A percentile compares a stretch with the other conserved stretches of the same genome.
Conservation (phyloP, 257 asterid species). For the Solanum appendiculatum region DNA sequence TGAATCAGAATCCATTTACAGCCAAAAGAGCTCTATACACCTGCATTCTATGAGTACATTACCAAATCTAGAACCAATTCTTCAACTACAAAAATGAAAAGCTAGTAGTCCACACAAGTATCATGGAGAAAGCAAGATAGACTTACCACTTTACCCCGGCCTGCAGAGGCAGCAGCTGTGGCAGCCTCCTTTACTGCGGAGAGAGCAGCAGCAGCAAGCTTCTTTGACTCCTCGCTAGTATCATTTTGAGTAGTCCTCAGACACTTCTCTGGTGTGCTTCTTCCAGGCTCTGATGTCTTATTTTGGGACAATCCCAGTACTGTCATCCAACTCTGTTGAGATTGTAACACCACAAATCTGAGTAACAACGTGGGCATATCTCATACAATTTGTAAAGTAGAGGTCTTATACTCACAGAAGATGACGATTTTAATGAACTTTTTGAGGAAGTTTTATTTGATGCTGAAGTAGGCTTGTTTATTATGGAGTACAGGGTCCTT, state of each 20-base stretch:
- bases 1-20: background rate
- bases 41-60: background rate
- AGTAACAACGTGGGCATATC: background rate
- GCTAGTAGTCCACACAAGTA: background rate
- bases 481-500: slow-evolving; percentile 47
- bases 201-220: slow-evolving; percentile 88
- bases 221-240: slow-evolving; percentile 58
- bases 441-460: slow-evolving; percentile 26
- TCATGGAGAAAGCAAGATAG: background rate
- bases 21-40: background rate
- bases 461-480: slow-evolving; percentile 24
- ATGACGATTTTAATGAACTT: slow-evolving; percentile 28
- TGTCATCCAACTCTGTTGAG: slow-evolving; percentile 61
- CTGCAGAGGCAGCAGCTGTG: slow-evolving; percentile 32
- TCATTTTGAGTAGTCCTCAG: slow-evolving; percentile 15
- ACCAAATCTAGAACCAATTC: background rate
- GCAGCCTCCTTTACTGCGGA: slow-evolving; percentile 71
- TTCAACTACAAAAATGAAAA: background rate
- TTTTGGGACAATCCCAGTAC: slow-evolving; percentile 71
- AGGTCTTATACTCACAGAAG: slow-evolving; percentile 26
- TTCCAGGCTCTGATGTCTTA: slow-evolving; percentile 28
- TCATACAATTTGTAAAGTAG: slow-evolving; percentile 2
- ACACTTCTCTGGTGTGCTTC: slow-evolving; percentile 24
- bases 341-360: background rate
- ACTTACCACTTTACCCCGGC: slow-evolving; percentile 53